These are phyloP conservation scores for Bodo saltans DNA, from an alignment of 78 protist species.

Conservation along the genomic window DNA sequence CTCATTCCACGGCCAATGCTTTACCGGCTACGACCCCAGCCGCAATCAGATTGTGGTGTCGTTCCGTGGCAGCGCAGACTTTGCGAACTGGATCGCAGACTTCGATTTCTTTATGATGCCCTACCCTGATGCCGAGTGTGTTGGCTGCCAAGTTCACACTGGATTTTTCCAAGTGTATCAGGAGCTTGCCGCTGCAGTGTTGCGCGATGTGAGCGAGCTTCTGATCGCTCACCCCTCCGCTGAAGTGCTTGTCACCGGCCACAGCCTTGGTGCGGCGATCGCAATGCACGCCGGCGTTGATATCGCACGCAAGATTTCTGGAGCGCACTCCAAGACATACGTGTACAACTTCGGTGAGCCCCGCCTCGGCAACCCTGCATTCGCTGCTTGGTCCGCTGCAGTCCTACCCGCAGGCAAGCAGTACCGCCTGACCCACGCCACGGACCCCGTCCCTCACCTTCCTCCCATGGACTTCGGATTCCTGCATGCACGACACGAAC, in stretches of 20 bases:
- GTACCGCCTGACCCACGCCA: conserved; percentile 9
- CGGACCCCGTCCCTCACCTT: conserved; percentile 26
- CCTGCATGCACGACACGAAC: background rate
- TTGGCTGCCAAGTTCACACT: background rate
- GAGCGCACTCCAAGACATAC: background rate
- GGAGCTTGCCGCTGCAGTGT: background rate
- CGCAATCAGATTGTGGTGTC: background rate
- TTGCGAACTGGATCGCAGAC: background rate
- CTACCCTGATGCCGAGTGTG: background rate
- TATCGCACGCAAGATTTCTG: background rate
- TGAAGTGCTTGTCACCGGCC: background rate
- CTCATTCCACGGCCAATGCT: background rate
- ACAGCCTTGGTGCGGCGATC: conserved; percentile 19
- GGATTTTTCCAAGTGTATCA: background rate
- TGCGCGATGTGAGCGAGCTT: background rate
- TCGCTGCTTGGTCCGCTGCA: background rate
- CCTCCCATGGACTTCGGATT: background rate
- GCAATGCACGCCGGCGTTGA: background rate
- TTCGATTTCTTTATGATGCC: background rate
- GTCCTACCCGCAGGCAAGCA: background rate
- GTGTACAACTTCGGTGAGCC: conserved; percentile 22
- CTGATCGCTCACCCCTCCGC: no score
- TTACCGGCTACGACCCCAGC: background rate
- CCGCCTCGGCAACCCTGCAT: conserved; percentile 18
- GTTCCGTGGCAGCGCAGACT: background rate